phyloP scores from a whole-genome alignment of 208 protist species.

The Acanthamoeba healyi region DNA sequence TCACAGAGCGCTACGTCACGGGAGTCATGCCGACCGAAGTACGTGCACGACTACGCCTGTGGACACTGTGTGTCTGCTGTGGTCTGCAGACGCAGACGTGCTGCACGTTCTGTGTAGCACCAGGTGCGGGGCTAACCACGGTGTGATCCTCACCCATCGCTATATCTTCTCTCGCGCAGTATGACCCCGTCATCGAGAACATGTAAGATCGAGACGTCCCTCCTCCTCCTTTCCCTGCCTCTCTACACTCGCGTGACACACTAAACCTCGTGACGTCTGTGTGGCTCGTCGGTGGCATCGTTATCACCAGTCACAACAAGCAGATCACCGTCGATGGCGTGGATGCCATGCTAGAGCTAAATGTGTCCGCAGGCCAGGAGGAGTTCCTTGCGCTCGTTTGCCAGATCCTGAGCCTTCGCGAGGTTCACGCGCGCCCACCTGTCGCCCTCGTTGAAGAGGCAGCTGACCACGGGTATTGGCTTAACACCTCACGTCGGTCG shows the following conservation, averaged over 20 bases:
- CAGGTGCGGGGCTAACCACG: too few relatives aligned
- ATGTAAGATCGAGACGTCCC: too few relatives aligned
- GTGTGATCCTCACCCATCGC: not conserved
- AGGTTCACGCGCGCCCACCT: not conserved
- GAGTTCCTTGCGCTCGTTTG: not conserved
- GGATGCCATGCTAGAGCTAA: not conserved
- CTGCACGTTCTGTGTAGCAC: too few relatives aligned
- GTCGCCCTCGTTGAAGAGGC: too few relatives aligned
- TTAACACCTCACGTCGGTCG: too few relatives aligned
- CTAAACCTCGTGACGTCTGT: too few relatives aligned
- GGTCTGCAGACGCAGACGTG: too few relatives aligned
- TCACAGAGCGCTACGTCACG: not conserved
- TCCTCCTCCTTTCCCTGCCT: not conserved
- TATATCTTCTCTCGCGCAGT: not conserved
- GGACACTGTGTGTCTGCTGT: too few relatives aligned
- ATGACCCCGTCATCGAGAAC: not conserved
- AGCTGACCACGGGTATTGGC: too few relatives aligned
- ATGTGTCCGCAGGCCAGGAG: constrained; percentile 1
- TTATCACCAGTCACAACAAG: not conserved
- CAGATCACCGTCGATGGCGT: not conserved
- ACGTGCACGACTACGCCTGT: too few relatives aligned
- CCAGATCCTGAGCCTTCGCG: not conserved
- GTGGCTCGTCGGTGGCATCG: too few relatives aligned
- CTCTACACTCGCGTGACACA: not conserved
- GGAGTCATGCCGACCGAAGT: not conserved